Percentiles rank a stretch among this genome's conserved stretches.
Evolutionary conservation across 2,329 filamentous ascomycete species (phyloP).

Genomic region (Ramichloridium luteum): DNA sequence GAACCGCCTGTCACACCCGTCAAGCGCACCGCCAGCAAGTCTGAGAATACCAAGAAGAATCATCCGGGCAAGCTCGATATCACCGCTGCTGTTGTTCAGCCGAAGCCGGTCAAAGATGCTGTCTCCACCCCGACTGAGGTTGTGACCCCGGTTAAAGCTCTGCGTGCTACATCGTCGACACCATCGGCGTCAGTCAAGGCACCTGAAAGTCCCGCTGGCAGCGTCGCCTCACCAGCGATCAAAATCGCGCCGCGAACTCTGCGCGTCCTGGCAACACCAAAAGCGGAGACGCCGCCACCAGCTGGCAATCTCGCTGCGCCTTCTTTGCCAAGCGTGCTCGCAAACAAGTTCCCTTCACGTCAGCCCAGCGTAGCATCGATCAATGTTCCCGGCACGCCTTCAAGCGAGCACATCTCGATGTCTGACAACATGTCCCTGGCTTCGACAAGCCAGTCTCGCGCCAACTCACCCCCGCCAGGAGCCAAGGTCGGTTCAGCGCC

Average conservation of each 20-base stretch:
- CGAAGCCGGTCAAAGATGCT: slow-evolving; percentile 14
- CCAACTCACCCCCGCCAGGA: slow-evolving; percentile 55
- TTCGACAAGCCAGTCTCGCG: slow-evolving; percentile 59
- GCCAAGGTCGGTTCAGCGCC: slow-evolving; percentile 55
- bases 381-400: slow-evolving; percentile 59
- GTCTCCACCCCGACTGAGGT: slow-evolving; percentile 35
- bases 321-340: slow-evolving; percentile 22
- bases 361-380: slow-evolving; percentile 45
- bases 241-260: slow-evolving; percentile 50
- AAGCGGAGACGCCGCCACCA: slow-evolving; percentile 41
- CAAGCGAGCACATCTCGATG: slow-evolving; percentile 57
- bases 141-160: slow-evolving; percentile 4
- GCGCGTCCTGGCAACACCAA: slow-evolving; percentile 56
- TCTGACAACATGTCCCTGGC: slow-evolving; percentile 59
- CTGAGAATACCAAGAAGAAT: slow-evolving; percentile 22
- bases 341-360: slow-evolving; percentile 34
- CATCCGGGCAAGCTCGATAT: slow-evolving; percentile 39
- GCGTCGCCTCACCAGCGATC: slow-evolving; percentile 31
- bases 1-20: slow-evolving; percentile 9
- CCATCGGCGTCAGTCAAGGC: slow-evolving; percentile 41
- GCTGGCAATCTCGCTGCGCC: slow-evolving; percentile 15
- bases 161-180: slow-evolving; percentile 33
- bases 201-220: slow-evolving; percentile 41
- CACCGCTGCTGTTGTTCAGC: slow-evolving; percentile 25
- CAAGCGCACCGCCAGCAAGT: slow-evolving; percentile 10